phyloP scores from a whole-genome alignment of 805 yeast genomes.

The Candida glaebosa region DNA sequence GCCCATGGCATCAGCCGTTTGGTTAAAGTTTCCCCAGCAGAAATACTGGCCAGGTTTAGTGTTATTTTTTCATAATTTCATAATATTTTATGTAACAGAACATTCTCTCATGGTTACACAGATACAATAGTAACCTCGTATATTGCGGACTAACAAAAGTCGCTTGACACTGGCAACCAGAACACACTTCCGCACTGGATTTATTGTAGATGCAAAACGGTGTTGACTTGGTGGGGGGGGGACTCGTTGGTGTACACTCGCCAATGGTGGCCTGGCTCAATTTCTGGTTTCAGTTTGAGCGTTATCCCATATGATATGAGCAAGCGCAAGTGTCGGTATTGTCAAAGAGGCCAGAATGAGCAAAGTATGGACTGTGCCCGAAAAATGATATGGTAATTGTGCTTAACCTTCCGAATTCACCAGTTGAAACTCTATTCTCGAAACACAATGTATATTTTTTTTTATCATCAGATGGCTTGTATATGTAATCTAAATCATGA shows the following conservation, averaged over 20 bases:
- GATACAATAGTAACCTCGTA: not conserved
- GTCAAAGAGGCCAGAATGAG: not conserved
- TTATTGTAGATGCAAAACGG: too few relatives aligned
- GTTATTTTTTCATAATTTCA: not conserved
- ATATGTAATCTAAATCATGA: not conserved
- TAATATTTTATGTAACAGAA: not conserved
- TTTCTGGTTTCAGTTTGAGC: too few relatives aligned
- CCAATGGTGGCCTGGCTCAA: too few relatives aligned
- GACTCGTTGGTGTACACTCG: too few relatives aligned
- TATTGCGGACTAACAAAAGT: not conserved
- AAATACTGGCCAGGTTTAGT: too few relatives aligned
- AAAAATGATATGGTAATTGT: not conserved
- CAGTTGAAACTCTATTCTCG: not conserved
- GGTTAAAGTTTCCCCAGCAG: too few relatives aligned
- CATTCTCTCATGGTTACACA: not conserved
- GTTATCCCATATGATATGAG: too few relatives aligned
- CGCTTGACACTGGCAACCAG: not conserved
- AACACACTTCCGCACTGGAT: too few relatives aligned
- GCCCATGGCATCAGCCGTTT: too few relatives aligned
- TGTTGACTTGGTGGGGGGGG: too few relatives aligned
- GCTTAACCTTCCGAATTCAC: not conserved
- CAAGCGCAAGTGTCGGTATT: too few relatives aligned
- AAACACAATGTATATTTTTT: not conserved
- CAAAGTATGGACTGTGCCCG: not conserved
- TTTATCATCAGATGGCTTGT: not conserved